Percentiles rank a stretch among this genome's conserved stretches.
Evolutionary conservation across 2,329 filamentous ascomycete genomes (phyloP).

Genomic region (Penicillium sp.): DNA sequence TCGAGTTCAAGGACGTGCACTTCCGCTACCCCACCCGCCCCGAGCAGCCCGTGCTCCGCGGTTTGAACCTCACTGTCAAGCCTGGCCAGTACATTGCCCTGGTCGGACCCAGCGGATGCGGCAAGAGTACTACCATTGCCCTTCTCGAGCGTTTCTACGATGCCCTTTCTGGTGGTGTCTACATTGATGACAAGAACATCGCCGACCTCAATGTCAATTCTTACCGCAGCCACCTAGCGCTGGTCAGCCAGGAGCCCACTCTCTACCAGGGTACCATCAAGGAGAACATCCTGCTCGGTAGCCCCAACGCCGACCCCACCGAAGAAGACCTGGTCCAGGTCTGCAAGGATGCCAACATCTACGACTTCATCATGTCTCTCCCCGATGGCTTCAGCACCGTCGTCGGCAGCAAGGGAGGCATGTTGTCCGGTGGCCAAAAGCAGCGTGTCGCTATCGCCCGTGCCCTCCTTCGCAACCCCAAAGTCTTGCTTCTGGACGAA

Average conservation of each 20-base stretch:
- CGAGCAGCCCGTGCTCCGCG: conserved; percentile 87
- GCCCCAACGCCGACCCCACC: conserved; percentile 63
- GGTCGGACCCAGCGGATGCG: conserved; percentile 91
- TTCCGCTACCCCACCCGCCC: conserved; percentile 92
- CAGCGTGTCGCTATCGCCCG: conserved; percentile 92
- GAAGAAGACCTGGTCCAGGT: conserved; percentile 74
- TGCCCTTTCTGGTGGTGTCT: conserved; percentile 74
- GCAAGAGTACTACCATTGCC: conserved; percentile 91
- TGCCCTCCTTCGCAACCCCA: conserved; percentile 85
- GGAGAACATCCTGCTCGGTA: conserved; percentile 85
- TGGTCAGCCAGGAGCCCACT: conserved; percentile 93
- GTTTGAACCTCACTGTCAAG: conserved; percentile 61
- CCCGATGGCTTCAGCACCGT: conserved; percentile 83
- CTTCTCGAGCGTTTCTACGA: conserved; percentile 95
- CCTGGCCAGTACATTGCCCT: conserved; percentile 63
- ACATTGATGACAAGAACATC: conserved; percentile 80
- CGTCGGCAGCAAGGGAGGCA: conserved; percentile 81
- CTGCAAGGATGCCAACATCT: conserved; percentile 88
- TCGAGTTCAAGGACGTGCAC: conserved; percentile 90
- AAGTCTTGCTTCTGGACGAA: conserved; percentile 80
- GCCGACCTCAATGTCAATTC: conserved; percentile 77
- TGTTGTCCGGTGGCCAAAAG: conserved; percentile 89
- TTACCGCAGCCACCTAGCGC: conserved; percentile 78
- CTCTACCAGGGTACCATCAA: conserved; percentile 89
- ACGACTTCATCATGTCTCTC: conserved; percentile 83